Evolutionary conservation across 2,329 filamentous ascomycete species (phyloP), one percentile per base, ranked within the genome.

Genomic region (Botrytis porri): DNA sequence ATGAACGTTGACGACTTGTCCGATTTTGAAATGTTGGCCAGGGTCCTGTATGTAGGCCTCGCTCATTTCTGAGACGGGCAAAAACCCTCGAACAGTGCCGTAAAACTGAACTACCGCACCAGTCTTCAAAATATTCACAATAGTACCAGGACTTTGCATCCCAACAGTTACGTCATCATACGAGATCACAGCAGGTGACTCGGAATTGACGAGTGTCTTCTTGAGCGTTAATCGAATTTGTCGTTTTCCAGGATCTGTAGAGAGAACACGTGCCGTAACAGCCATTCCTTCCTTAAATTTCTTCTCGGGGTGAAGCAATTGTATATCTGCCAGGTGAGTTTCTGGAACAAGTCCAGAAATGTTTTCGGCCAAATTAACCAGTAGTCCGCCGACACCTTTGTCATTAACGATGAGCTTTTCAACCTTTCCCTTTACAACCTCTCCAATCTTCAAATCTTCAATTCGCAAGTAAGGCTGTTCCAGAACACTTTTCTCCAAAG

Each of bases 61-160:
- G 81, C 96, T 98, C 96, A 99, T 99, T 83, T 99, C 95, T 1
- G 93, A 93, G 0, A 97, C 91, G 3, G 96, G 96, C 71, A 99
- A 86, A 84, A 97, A 99, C 14, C 92, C 97, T 76, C 90, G 89
- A 32, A 99, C 86, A 14, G 86, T 84, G 29, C 94, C 94, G 79
- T 97, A 99, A 83, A 98, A 99, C 80, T 97, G 94, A 70, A 99
- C 92, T 29, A 95, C 89, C 18, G 96, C 96, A 74, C 96, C 96
- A 70, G 89, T 89, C 5, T 88, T 83, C 73, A 94, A 86, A 18
- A 99, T 85, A 76, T 92, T 97, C 77, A 97, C 87, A 76, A 99
- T 92, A 0, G 94, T 98, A 73, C 95, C 96, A 12, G 93, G 92
- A 48, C 92, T 90, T 79, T 95, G 93, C 81, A 91, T 88, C 18